phyloP scores from a whole-genome alignment of 306 rosid species.

The apple (Malus domestica) region DNA sequence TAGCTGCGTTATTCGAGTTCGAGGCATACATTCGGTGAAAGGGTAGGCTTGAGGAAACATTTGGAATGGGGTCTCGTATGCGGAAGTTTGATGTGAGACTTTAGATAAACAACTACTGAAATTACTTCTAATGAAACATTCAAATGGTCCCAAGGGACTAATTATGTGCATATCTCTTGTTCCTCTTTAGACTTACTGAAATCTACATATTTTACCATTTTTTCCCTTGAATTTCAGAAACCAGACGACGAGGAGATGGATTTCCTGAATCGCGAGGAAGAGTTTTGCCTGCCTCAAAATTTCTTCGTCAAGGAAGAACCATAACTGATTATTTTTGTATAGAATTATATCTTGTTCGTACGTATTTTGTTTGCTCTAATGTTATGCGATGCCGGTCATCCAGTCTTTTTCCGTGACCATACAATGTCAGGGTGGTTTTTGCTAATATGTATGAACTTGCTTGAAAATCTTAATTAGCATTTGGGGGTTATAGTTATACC shows the following conservation, averaged over 20 bases:
- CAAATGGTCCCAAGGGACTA: neutral
- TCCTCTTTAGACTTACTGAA: neutral
- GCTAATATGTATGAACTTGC: neutral
- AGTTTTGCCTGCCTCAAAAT: conserved; percentile 75
- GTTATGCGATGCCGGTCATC: neutral
- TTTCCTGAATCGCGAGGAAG: conserved; percentile 70
- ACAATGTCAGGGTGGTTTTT: neutral
- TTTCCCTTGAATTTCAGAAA: conserved; percentile 42
- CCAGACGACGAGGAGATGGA: conserved; percentile 84
- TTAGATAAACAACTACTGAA: neutral
- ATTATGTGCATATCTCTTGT: neutral
- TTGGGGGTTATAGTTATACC: neutral
- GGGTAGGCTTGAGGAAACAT: neutral
- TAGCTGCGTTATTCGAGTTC: neutral
- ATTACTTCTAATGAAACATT: neutral
- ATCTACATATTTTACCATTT: neutral
- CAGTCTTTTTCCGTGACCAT: neutral
- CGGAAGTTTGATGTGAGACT: neutral
- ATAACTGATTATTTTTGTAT: conserved; percentile 24
- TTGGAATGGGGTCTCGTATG: neutral
- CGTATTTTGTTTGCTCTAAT: neutral
- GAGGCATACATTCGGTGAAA: neutral
- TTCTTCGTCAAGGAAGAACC: conserved; percentile 75
- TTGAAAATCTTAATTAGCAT: neutral
- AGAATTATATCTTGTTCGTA: conserved; percentile 17